phyloP scores from a whole-genome alignment of 768 basidiomycete genomes.

The Pleurotus platypus region DNA sequence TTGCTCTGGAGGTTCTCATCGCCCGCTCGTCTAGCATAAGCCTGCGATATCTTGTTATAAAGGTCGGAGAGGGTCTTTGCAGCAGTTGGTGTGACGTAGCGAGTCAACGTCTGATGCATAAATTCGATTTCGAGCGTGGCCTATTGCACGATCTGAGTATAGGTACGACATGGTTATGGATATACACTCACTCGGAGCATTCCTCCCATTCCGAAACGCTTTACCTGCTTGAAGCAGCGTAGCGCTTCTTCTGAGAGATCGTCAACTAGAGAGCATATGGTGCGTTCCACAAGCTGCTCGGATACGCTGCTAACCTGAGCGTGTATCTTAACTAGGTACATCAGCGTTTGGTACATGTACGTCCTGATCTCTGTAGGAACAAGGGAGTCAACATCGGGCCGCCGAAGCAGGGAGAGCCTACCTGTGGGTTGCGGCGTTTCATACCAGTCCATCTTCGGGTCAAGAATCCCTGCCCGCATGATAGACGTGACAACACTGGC shows the following conservation, averaged over 20 bases:
- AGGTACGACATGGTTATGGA: constrained; percentile 11
- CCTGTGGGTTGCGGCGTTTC: constrained; percentile 91
- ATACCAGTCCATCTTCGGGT: constrained; percentile 87
- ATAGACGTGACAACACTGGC: constrained; percentile 62
- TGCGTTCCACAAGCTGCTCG: constrained; percentile 77
- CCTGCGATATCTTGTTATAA: constrained; percentile 92
- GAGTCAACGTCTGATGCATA: constrained; percentile 91
- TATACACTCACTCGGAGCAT: constrained; percentile 79
- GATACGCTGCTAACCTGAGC: constrained; percentile 84
- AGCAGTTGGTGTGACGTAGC: constrained; percentile 80
- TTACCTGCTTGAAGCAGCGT: constrained; percentile 82
- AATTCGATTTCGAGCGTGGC: constrained; percentile 99
- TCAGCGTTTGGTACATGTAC: constrained; percentile 87
- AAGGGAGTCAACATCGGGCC: constrained; percentile 7
- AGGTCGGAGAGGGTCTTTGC: constrained; percentile 85
- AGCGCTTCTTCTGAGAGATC: constrained; percentile 82
- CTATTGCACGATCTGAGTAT: constrained; percentile 34
- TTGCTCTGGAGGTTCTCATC: constrained; percentile 85
- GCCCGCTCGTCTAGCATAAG: constrained; percentile 81
- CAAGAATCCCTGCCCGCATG: constrained; percentile 76
- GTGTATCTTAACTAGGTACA: constrained; percentile 88
- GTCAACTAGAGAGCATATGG: constrained; percentile 75
- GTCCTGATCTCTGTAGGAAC: constrained; percentile 72
- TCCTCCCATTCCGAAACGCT: constrained; percentile 94
- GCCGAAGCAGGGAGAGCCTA: constrained; percentile 26